These are phyloP conservation scores for Theobroma cacao DNA, from an alignment of 345 rosid genomes.

Conservation along the genomic window DNA sequence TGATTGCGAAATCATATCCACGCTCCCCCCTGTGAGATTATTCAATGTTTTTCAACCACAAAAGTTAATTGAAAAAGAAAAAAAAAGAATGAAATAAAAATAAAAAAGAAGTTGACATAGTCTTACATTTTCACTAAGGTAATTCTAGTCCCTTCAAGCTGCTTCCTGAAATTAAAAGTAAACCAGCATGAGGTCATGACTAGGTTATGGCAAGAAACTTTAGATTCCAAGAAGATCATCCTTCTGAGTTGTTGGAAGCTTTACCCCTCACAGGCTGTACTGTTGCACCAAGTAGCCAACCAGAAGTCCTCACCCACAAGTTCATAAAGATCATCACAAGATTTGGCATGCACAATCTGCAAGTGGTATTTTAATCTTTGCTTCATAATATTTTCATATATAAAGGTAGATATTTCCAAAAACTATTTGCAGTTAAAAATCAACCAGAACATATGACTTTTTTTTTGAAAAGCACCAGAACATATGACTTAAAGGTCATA, in stretches of 20 bases:
- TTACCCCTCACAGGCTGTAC: constrained; percentile 79
- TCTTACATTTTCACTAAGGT: constrained; percentile 63
- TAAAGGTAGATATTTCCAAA: not conserved
- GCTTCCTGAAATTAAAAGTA: constrained; percentile 61
- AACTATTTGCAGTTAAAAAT: constrained; percentile 4
- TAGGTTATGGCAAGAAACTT: constrained; percentile 14
- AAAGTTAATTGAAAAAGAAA: not conserved
- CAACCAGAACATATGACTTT: constrained; percentile 10
- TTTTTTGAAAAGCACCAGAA: no score
- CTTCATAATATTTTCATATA: not conserved
- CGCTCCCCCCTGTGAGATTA: constrained; percentile 50
- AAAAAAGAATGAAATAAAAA: not conserved
- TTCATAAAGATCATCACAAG: constrained; percentile 76
- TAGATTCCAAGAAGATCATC: constrained; percentile 13
- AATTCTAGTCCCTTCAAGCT: constrained; percentile 93
- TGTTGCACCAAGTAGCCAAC: constrained; percentile 93
- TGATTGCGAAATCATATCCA: constrained; percentile 81
- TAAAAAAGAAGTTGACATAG: not conserved
- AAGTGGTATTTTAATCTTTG: constrained; percentile 10
- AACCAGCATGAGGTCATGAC: constrained; percentile 9
- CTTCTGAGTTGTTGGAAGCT: constrained; percentile 15
- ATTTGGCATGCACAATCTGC: constrained; percentile 74
- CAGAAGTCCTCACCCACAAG: constrained; percentile 93
- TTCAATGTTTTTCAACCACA: constrained; percentile 6
- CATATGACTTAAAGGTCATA: not conserved